Base-by-base conservation (phyloP, 2,329 filamentous ascomycete species). In the Colletotrichum tropicale region DNA sequence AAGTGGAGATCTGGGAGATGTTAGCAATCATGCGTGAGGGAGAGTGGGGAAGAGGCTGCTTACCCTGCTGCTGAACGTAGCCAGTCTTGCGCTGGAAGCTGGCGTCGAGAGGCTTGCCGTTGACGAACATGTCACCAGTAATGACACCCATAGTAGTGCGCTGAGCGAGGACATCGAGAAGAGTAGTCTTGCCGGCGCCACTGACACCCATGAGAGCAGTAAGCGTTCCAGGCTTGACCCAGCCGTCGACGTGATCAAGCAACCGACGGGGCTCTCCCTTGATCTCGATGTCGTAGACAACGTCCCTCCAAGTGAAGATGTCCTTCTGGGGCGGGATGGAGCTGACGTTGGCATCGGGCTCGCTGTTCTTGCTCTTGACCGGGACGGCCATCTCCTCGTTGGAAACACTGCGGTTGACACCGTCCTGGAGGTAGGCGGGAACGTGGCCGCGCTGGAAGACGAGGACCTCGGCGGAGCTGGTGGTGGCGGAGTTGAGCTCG, bases 161-260 rank as follows among this genome's bases (percentile, higher is more conserved):
- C 60, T 87, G 84, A 3, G 86, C 86, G 6, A 87, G 80, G 3
- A 83, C 84, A 70, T 87, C 86, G 2, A 87, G 79, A 8, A 87
- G 82, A 0, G 86, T 87, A 3, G 86, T 87, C 78, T 87, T 87
- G 0, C 86, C 86, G 0, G 86, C 86, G 30, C 86, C 86, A 26
- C 81, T 91, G 1, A 92, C 91, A 55, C 93, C 91, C 91, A 93
- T 93, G 8, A 98, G 87, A 3, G 95, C 95, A 5, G 95, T 98
- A 38, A 98, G 86, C 2, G 94, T 98, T 34, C 96, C 96, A 0
- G 96, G 96, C 83, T 96, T 96, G 72, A 98, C 95, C 94, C 95
- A 98, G 8, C 96, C 96, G 78, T 94, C 92, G 3, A 98, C 94
- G 71, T 96, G 87, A 78, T 98, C 93, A 68, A 98, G 85, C 76